Evolutionary conservation across 1,139 yeast species (phyloP).

Genomic region (Diutina siamensis): DNA sequence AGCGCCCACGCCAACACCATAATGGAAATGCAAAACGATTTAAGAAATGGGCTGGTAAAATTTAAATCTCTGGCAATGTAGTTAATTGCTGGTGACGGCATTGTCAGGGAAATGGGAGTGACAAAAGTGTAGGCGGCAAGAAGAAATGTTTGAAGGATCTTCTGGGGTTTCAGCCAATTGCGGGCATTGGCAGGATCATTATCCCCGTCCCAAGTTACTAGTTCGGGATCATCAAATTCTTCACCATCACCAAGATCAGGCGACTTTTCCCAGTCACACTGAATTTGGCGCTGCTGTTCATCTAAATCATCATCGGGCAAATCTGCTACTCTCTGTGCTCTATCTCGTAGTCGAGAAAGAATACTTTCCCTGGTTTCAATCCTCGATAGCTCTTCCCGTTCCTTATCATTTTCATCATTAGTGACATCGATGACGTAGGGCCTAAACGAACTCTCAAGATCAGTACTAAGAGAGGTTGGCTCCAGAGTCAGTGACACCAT

Average conservation of each 20-base stretch:
- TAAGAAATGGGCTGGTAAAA: conserved; percentile 24
- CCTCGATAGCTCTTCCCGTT: too few species aligned
- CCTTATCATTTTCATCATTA: too few species aligned
- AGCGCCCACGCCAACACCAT: conserved; percentile 56
- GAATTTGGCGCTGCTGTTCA: conserved; percentile 6
- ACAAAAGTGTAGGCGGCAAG: conserved; percentile 43
- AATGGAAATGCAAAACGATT: conserved; percentile 42
- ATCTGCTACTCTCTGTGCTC: conserved; percentile 11
- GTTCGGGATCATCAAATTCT: conserved; percentile 49
- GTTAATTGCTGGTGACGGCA: conserved; percentile 46
- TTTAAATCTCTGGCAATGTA: conserved; percentile 31
- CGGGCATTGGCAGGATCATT: conserved; percentile 52
- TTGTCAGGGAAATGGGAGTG: conserved; percentile 49
- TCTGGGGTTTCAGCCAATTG: conserved; percentile 38
- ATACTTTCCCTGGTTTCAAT: conserved; percentile 28
- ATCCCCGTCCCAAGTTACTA: conserved; percentile 54
- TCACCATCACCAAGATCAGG: conserved; percentile 19
- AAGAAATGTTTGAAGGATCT: conserved; percentile 33
- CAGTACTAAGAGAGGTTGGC: too few species aligned
- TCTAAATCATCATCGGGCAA: conserved; percentile 5
- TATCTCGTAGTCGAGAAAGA: conserved; percentile 22
- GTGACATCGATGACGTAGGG: too few species aligned
- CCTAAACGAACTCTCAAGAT: too few species aligned
- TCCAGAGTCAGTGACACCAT: too few species aligned
- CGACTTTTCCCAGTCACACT: not conserved